Evolutionary conservation across 2,329 filamentous ascomycete genomes (phyloP).

Genomic region (Paraconiothyrium sp.): DNA sequence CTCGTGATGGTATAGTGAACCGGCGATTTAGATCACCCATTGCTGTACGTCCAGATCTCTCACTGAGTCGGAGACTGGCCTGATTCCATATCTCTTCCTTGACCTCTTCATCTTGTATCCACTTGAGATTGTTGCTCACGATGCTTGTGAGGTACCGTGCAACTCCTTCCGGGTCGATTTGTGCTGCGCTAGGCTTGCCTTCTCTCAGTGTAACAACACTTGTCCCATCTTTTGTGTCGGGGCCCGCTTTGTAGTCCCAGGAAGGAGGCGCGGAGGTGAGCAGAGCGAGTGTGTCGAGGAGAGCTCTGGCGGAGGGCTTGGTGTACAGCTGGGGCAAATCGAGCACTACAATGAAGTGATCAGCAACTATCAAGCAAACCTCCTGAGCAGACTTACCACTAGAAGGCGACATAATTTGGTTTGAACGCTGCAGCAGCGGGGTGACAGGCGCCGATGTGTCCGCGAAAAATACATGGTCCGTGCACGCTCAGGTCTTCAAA

Average conservation of each 20-base stretch:
- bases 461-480: constrained; percentile 22
- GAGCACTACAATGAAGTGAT: constrained; percentile 59
- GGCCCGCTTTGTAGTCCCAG: constrained; percentile 65
- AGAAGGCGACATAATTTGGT: constrained; percentile 35
- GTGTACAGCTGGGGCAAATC: constrained; percentile 87
- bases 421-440: constrained; percentile 2
- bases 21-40: constrained; percentile 70
- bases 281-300: constrained; percentile 72
- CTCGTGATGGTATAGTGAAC: constrained; percentile 65
- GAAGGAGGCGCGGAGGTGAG: constrained; percentile 74
- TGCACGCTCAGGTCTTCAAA: constrained; percentile 16
- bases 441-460: background rate
- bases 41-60: constrained; percentile 81
- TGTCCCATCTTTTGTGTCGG: constrained; percentile 48
- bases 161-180: constrained; percentile 61
- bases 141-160: constrained; percentile 75
- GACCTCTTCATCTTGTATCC: constrained; percentile 73
- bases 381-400: constrained; percentile 34
- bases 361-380: constrained; percentile 18
- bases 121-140: constrained; percentile 71
- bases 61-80: constrained; percentile 81
- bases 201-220: constrained; percentile 47
- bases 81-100: constrained; percentile 78
- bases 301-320: constrained; percentile 71
- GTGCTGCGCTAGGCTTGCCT: constrained; percentile 14